phyloP scores from a whole-genome alignment of 1,284 basidiomycete genomes.

The Puccinia triticina region DNA sequence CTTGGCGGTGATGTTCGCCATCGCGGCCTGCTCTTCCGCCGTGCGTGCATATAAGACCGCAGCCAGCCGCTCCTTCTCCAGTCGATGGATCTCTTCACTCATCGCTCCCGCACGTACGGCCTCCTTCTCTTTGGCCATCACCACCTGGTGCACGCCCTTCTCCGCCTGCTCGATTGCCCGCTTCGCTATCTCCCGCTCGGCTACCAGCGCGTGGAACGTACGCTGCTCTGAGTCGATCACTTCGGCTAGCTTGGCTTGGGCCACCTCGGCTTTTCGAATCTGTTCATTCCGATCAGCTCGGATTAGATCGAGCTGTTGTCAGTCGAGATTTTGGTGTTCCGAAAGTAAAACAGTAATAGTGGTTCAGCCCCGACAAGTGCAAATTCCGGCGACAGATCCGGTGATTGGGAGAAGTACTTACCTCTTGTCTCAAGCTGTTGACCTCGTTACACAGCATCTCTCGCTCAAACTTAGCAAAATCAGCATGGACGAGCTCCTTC shows the following conservation, averaged over 20 bases:
- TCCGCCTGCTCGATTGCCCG: slow-evolving; percentile 32
- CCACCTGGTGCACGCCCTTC: slow-evolving; percentile 34
- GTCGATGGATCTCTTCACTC: slow-evolving; percentile 37
- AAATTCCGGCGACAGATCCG: not conserved
- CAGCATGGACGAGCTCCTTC: slow-evolving; percentile 40
- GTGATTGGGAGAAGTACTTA: slow-evolving; percentile 5
- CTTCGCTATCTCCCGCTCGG: slow-evolving; percentile 41
- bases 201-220: slow-evolving; percentile 37
- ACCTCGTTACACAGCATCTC: slow-evolving; percentile 51
- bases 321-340: not conserved
- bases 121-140: slow-evolving; percentile 48
- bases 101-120: slow-evolving; percentile 23
- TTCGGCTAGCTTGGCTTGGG: slow-evolving; percentile 13
- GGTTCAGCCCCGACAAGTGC: not conserved
- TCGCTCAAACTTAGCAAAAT: slow-evolving; percentile 47
- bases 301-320: slow-evolving; percentile 8
- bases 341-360: not conserved
- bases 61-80: slow-evolving; percentile 48
- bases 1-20: slow-evolving; percentile 47
- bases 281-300: slow-evolving; percentile 44
- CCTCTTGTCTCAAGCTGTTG: slow-evolving; percentile 36
- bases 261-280: slow-evolving; percentile 22
- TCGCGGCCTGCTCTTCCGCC: slow-evolving; percentile 46
- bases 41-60: slow-evolving; percentile 43
- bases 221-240: slow-evolving; percentile 37